These are phyloP conservation scores for Scutellaria barbata DNA, from an alignment of 257 asterid species.

Conservation along the genomic window DNA sequence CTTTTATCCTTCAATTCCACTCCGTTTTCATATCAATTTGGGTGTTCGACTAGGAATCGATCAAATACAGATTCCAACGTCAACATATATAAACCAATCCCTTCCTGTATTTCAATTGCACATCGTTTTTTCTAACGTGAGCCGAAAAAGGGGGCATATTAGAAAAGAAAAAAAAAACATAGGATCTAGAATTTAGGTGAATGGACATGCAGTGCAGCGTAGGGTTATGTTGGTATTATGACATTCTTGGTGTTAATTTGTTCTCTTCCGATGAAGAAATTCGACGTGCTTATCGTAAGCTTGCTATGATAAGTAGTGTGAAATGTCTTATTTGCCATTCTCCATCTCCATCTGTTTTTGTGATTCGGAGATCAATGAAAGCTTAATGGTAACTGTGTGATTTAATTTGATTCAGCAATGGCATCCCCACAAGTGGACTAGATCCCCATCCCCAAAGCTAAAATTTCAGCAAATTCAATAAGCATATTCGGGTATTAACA, in stretches of 20 bases:
- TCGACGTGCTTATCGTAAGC: constrained; percentile 64
- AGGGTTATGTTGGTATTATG: constrained; percentile 46
- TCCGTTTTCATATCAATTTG: too few species aligned
- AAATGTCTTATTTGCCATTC: too few species aligned
- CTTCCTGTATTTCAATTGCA: not conserved
- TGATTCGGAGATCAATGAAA: not conserved
- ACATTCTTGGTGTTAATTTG: constrained; percentile 55
- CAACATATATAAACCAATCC: too few species aligned
- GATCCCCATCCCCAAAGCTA: constrained; percentile 60
- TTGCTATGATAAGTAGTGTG: constrained; percentile 56
- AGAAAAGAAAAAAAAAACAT: too few species aligned
- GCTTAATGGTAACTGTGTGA: constrained; percentile 2
- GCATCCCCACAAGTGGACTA: constrained; percentile 77
- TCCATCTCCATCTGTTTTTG: not conserved
- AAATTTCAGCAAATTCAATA: constrained; percentile 76
- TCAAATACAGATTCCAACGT: too few species aligned
- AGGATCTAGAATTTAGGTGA: not conserved
- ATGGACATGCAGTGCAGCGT: constrained; percentile 39
- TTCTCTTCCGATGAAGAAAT: constrained; percentile 62
- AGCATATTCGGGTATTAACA: constrained; percentile 69
- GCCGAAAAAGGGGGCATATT: not conserved
- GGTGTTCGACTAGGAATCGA: too few species aligned
- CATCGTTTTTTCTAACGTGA: not conserved
- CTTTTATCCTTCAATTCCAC: too few species aligned
- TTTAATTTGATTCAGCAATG: constrained; percentile 55